phyloP scores from a whole-genome alignment of 345 rosid species.

The Eucalyptus rudis region DNA sequence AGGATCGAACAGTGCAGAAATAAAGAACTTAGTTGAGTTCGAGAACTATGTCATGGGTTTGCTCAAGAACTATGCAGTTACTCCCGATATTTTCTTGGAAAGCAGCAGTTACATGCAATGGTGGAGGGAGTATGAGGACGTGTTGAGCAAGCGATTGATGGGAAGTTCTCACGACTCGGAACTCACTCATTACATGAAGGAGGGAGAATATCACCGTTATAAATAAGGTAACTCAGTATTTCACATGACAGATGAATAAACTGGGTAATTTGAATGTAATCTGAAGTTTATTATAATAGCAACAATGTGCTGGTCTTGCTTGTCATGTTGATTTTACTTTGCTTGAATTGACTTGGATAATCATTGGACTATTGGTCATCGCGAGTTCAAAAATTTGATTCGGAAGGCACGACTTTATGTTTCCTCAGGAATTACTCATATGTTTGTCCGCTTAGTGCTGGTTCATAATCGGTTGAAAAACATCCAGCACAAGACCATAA shows the following conservation, averaged over 20 bases:
- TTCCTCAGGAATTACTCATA: not conserved
- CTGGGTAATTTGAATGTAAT: no score
- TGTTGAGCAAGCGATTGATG: not conserved
- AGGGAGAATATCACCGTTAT: constrained; percentile 4
- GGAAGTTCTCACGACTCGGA: not conserved
- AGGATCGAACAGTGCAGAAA: not conserved
- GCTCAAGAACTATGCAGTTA: constrained; percentile 21
- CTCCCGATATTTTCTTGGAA: constrained; percentile 52
- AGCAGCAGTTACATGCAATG: constrained; percentile 55
- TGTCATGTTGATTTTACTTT: not conserved
- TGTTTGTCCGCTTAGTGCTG: not conserved
- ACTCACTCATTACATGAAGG: constrained; percentile 25
- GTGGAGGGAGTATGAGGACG: constrained; percentile 36
- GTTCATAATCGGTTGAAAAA: not conserved
- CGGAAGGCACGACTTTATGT: not conserved
- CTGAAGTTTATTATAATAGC: not conserved
- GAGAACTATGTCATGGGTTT: constrained; percentile 25
- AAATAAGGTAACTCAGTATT: not conserved
- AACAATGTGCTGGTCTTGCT: not conserved
- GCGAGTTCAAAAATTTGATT: not conserved
- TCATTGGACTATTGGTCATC: not conserved
- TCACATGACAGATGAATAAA: not conserved
- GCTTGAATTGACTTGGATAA: not conserved
- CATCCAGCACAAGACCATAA: not conserved
- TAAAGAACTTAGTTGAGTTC: constrained; percentile 4